Percentiles rank a stretch among this genome's conserved stretches.
Evolutionary conservation across 805 yeast genomes (phyloP).

Genomic region (Barnettozyma sucrosica): DNA sequence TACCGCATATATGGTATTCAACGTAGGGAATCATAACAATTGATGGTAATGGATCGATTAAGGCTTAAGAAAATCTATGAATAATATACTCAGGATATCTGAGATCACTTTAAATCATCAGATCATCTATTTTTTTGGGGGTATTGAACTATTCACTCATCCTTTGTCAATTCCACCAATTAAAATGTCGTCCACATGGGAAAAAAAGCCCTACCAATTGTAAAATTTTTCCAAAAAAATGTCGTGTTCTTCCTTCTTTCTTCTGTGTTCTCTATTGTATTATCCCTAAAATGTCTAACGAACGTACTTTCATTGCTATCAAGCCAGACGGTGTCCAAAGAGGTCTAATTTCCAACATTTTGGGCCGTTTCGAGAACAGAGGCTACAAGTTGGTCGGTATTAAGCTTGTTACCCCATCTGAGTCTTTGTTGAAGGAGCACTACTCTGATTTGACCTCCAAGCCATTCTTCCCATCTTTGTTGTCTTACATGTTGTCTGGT

Average conservation of each 20-base stretch:
- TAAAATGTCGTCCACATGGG: no score
- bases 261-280: not conserved
- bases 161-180: not conserved
- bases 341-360: slow-evolving; percentile 85
- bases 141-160: not conserved
- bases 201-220: not conserved
- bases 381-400: slow-evolving; percentile 97
- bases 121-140: not conserved
- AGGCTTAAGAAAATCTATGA: not conserved
- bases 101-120: not conserved
- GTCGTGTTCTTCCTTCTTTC: not conserved
- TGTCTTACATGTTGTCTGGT: slow-evolving; percentile 95
- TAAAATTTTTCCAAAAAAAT: no score
- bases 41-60: not conserved
- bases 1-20: no score
- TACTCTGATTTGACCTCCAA: slow-evolving; percentile 92
- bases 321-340: slow-evolving; percentile 99
- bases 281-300: slow-evolving; percentile 32
- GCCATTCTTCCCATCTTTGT: slow-evolving; percentile 97
- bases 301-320: slow-evolving; percentile 89
- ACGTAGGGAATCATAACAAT: no score
- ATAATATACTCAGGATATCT: not conserved
- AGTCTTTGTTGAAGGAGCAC: slow-evolving; percentile 83
- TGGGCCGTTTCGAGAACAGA: slow-evolving; percentile 92
- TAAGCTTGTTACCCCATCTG: slow-evolving; percentile 85